Evolutionary conservation across 1,284 basidiomycete species (phyloP).

Genomic region (Ceratobasidium theobromae): DNA sequence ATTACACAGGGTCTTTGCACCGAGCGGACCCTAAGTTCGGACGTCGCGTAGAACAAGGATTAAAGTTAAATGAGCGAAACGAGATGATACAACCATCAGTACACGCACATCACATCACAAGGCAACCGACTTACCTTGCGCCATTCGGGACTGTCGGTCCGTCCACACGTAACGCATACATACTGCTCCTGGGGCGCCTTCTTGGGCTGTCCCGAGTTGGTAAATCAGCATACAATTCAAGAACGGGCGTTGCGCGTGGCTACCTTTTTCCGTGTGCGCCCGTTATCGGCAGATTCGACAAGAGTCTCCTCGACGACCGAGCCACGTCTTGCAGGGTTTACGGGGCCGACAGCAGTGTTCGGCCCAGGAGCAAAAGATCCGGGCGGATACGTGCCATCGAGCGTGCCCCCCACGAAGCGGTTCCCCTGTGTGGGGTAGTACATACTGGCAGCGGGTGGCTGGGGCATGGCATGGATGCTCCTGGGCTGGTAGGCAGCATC

Average conservation of each 20-base stretch:
- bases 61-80: neutral
- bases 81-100: neutral
- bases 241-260: too few species aligned
- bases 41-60: neutral
- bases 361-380: slow-evolving; percentile 8
- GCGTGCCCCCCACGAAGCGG: neutral
- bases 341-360: neutral
- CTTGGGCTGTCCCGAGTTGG: slow-evolving; percentile 46
- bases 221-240: neutral
- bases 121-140: slow-evolving; percentile 58
- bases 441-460: slow-evolving; percentile 16
- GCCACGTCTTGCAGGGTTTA: slow-evolving; percentile 10
- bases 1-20: slow-evolving; percentile 85
- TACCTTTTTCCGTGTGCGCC: slow-evolving; percentile 34
- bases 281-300: slow-evolving; percentile 14
- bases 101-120: neutral
- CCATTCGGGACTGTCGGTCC: slow-evolving; percentile 82
- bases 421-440: slow-evolving; percentile 20
- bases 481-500: slow-evolving; percentile 27
- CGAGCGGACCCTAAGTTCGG: slow-evolving; percentile 64
- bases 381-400: neutral
- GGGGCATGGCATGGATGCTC: slow-evolving; percentile 32
- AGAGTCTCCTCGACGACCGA: slow-evolving; percentile 14
- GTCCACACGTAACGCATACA: slow-evolving; percentile 75
- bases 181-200: slow-evolving; percentile 61